A percentile compares a stretch with the other conserved stretches of the same genome.
Conservation (phyloP, 2,329 filamentous ascomycete species). For the Claviceps maximensis region DNA sequence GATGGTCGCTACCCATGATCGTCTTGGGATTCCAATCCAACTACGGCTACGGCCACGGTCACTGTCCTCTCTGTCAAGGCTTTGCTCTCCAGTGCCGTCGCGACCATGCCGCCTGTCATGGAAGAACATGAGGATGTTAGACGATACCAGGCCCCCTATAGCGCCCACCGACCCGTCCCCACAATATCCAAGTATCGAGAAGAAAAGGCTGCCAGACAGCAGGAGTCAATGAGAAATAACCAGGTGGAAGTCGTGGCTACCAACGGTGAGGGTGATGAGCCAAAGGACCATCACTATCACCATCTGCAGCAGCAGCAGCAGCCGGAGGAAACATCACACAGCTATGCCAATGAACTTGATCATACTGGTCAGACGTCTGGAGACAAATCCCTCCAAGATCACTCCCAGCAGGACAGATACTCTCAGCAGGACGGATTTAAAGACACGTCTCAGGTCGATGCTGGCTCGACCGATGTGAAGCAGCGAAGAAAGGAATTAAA, state of each 20-base stretch:
- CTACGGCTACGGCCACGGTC: background rate
- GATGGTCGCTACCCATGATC: background rate
- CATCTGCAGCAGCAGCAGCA: background rate
- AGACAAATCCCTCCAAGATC: conserved; percentile 8
- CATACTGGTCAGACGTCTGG: conserved; percentile 4
- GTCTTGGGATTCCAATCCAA: background rate
- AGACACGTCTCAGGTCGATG: conserved; percentile 24
- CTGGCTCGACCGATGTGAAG: conserved; percentile 27
- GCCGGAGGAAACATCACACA: background rate
- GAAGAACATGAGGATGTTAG: conserved; percentile 25
- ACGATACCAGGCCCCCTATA: conserved; percentile 28
- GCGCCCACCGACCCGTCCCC: conserved; percentile 29
- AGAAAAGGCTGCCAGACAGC: conserved; percentile 30
- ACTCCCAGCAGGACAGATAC: conserved; percentile 8
- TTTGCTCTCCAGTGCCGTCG: background rate
- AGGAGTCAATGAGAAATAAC: conserved; percentile 22
- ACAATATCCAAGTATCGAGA: conserved; percentile 36
- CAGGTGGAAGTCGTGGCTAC: conserved; percentile 8
- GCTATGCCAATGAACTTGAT: conserved; percentile 1
- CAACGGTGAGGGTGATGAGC: background rate
- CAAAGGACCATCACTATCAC: background rate
- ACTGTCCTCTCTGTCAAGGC: background rate
- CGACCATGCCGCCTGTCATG: conserved; percentile 22
- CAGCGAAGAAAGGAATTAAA: conserved; percentile 36
- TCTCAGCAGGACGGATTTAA: conserved; percentile 10